Evolutionary conservation across 164 flowering plant species (phyloP).

Genomic region (Hamamelis virginiana): DNA sequence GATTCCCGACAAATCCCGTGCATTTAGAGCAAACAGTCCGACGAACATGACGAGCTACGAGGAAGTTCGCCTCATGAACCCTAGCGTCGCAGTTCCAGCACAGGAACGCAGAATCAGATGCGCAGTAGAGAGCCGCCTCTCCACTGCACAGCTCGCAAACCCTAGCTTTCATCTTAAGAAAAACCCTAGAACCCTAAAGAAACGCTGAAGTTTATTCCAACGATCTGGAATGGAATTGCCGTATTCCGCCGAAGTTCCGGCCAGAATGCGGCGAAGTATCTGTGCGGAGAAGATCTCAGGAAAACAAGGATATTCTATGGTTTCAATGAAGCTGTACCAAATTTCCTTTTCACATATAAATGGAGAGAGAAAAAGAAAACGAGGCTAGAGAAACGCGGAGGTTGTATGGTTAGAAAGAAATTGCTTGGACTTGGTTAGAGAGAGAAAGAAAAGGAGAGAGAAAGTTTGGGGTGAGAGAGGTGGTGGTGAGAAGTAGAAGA

Average conservation of each 20-base stretch:
- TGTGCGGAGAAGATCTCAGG: neutral
- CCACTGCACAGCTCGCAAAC: conserved; percentile 46
- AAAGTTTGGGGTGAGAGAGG: too few species aligned
- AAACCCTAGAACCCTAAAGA: neutral
- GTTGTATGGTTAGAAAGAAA: too few species aligned
- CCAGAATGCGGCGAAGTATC: conserved; percentile 6
- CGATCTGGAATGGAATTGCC: conserved; percentile 2
- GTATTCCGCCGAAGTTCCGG: conserved; percentile 1
- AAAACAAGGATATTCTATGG: conserved; percentile 3
- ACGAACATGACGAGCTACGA: conserved; percentile 57
- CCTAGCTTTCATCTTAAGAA: conserved; percentile 18
- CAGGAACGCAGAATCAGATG: conserved; percentile 48
- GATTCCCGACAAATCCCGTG: conserved; percentile 14
- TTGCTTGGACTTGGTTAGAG: too few species aligned
- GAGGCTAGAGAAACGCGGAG: neutral
- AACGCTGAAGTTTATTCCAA: conserved; percentile 1
- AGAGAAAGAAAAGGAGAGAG: too few species aligned
- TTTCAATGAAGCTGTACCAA: neutral
- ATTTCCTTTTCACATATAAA: neutral
- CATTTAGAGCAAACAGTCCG: conserved; percentile 38
- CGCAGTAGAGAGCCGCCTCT: conserved; percentile 43
- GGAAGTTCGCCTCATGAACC: conserved; percentile 58
- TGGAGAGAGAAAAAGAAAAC: conserved; percentile 1
- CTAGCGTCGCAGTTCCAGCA: conserved; percentile 47
- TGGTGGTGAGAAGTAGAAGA: too few species aligned